Conservation (phyloP, 2,329 filamentous ascomycete genomes). For the Sphaceloma murrayae region DNA sequence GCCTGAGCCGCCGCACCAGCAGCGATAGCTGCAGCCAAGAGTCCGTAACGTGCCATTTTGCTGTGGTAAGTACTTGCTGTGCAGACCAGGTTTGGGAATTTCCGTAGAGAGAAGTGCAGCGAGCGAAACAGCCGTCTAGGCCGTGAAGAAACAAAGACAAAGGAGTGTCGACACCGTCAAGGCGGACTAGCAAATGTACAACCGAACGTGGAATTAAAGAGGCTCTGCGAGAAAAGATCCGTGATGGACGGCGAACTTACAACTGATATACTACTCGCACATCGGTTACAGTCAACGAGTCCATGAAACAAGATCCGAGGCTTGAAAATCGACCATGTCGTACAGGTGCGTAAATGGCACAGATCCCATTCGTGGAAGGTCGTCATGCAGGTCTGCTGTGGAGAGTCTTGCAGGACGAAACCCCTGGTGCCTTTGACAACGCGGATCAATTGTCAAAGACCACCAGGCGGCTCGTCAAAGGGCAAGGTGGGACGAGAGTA, state of each 20-base stretch:
- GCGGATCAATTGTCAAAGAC: slow-evolving; percentile 14
- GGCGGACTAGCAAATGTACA: slow-evolving; percentile 17
- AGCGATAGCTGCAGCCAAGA: slow-evolving; percentile 16
- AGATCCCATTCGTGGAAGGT: slow-evolving; percentile 12
- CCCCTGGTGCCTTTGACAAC: slow-evolving; percentile 5
- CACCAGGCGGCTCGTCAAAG: slow-evolving; percentile 11
- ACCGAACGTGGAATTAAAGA: slow-evolving; percentile 11
- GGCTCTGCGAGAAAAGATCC: slow-evolving; percentile 1
- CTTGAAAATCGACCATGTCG: slow-evolving; percentile 8
- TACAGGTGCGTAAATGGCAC: slow-evolving; percentile 8
- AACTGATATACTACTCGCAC: slow-evolving; percentile 2
- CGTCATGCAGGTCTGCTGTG: slow-evolving; percentile 1
- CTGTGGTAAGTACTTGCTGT: background rate
- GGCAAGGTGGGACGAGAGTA: background rate
- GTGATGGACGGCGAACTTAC: background rate
- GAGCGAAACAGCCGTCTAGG: slow-evolving; percentile 17
- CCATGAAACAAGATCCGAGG: slow-evolving; percentile 12
- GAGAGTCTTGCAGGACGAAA: background rate
- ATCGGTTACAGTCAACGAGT: slow-evolving; percentile 11
- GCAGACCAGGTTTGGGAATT: background rate
- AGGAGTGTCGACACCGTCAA: slow-evolving; percentile 17
- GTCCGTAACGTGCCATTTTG: slow-evolving; percentile 18
- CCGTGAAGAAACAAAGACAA: slow-evolving; percentile 14
- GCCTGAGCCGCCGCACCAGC: slow-evolving; percentile 17
- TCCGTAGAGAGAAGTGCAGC: slow-evolving; percentile 5